Evolutionary conservation across 108 stramenopile genomes (phyloP), one percentile per base, ranked within the genome.

Genomic region (Fragilaria radians): DNA sequence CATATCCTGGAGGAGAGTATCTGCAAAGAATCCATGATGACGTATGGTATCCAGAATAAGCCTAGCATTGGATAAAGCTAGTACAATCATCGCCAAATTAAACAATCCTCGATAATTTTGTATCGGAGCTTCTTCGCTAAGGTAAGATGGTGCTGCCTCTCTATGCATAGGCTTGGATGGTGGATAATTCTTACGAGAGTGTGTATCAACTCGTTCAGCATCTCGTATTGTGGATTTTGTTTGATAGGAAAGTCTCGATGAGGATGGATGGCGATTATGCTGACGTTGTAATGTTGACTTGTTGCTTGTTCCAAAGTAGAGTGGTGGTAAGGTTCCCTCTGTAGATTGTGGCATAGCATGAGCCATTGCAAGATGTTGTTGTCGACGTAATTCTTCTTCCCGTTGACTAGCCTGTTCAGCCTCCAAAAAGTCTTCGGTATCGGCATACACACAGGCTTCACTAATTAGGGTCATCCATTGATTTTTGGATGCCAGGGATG

Each of bases 81-180:
- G 61, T 28, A 91, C 74, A 19, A 91, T 83, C n/a, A 85, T 48
- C 4, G 71, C 82, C 26, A 91, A 54, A 74, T 91, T 91, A 59
- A 88, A 79, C 32, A 88, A 71, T 3, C 89, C 89, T 11, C 86
- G 84, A 52, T 83, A 91, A 52, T 91, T 91, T 57, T 85, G 86
- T 27, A 57, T 59, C 29, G 65, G 73, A 5, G 74, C 80, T 28
- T 83, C 86, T 1, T 57, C 31, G 29, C 81, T 80, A 0, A 91
- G 71, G 46, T 76, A 81, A 0, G 81, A 83, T 28, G 83, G 77
- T 48, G 59, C 76, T 11, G 79, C 61, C 17, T 46, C 50, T 4
- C 83, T 66, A 63, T 87, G 89, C 85, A 91, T 87, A 58, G 89
- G 67, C 56, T 77, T 65, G 71, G 83, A 72, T 14, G 74, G 72